A percentile compares a stretch with the other conserved stretches of the same genome.
Evolutionary conservation across 495 filamentous ascomycete species (phyloP).

Genomic region (Lentithecium fluviatile): DNA sequence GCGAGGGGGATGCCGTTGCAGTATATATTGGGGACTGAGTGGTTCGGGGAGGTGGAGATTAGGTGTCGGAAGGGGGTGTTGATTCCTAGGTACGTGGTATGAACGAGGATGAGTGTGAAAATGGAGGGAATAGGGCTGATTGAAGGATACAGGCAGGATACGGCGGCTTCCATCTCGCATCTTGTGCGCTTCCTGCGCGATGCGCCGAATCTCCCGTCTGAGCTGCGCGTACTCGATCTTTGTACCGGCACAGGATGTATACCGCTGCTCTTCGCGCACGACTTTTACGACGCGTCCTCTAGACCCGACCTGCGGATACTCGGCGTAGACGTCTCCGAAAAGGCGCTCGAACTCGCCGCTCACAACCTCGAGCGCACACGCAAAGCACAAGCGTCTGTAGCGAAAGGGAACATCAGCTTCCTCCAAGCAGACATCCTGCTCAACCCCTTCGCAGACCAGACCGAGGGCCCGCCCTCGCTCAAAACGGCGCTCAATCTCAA

Average conservation of each 20-base stretch:
- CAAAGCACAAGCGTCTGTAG: neutral
- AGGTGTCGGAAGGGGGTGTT: conserved; percentile 70
- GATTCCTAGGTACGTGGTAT: conserved; percentile 58
- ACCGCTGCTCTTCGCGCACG: conserved; percentile 64
- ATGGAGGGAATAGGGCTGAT: neutral
- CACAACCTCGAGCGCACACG: conserved; percentile 14
- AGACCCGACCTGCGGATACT: conserved; percentile 33
- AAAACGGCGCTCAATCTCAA: conserved; percentile 15
- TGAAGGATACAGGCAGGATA: conserved; percentile 38
- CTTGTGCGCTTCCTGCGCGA: conserved; percentile 25
- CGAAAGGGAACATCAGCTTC: conserved; percentile 51
- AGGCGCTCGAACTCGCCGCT: conserved; percentile 61
- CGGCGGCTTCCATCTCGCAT: conserved; percentile 40
- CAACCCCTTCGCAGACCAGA: conserved; percentile 20
- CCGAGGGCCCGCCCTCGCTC: neutral
- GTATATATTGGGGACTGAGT: conserved; percentile 85
- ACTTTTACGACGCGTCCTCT: conserved; percentile 44
- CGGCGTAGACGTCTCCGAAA: conserved; percentile 61
- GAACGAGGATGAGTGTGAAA: no score
- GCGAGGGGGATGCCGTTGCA: conserved; percentile 73
- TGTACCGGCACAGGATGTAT: conserved; percentile 94
- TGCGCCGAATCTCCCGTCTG: conserved; percentile 5
- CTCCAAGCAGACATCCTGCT: conserved; percentile 28
- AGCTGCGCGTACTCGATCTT: conserved; percentile 70
- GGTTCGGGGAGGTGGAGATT: conserved; percentile 83